Percentiles rank a stretch among this genome's conserved stretches.
Evolutionary conservation across 139 green algal genomes (phyloP).

Genomic region (Nannochloris sp.): DNA sequence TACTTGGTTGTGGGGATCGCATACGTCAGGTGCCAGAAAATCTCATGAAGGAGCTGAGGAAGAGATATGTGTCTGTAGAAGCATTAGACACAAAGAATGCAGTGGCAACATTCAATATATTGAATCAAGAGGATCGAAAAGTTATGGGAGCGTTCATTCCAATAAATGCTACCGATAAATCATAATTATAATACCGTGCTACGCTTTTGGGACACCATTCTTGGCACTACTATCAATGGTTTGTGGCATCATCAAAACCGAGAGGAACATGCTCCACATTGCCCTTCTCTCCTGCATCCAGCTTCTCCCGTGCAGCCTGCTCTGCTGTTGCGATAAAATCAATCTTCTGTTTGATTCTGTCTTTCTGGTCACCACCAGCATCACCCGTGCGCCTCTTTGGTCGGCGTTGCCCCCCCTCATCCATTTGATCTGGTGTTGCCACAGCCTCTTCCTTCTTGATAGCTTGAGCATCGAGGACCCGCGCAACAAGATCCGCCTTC

Average conservation of each 20-base stretch:
- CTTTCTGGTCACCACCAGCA: neutral
- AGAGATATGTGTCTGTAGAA: slow-evolving; percentile 41
- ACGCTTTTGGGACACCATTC: too few species aligned
- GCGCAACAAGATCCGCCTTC: slow-evolving; percentile 21
- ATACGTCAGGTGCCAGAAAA: slow-evolving; percentile 8
- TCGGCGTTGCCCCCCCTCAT: neutral
- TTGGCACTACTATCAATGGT: neutral
- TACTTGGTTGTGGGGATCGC: slow-evolving; percentile 10
- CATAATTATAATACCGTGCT: too few species aligned
- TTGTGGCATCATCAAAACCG: neutral
- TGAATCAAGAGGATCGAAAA: slow-evolving; percentile 63
- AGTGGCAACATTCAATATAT: slow-evolving; percentile 61
- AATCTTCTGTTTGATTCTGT: neutral
- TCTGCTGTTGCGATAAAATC: slow-evolving; percentile 9
- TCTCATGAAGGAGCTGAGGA: slow-evolving; percentile 17
- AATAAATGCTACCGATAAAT: neutral
- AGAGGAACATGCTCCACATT: slow-evolving; percentile 76
- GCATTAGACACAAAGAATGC: slow-evolving; percentile 59
- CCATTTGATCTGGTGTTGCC: neutral
- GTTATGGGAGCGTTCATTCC: slow-evolving; percentile 54
- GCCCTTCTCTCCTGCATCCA: slow-evolving; percentile 49
- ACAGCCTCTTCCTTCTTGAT: neutral
- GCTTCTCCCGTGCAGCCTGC: slow-evolving; percentile 65
- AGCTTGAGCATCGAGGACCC: slow-evolving; percentile 3
- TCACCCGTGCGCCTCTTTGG: neutral